Conservation (phyloP, 176 grass and related monocot species). For the Rhynchospora breviuscula region DNA sequence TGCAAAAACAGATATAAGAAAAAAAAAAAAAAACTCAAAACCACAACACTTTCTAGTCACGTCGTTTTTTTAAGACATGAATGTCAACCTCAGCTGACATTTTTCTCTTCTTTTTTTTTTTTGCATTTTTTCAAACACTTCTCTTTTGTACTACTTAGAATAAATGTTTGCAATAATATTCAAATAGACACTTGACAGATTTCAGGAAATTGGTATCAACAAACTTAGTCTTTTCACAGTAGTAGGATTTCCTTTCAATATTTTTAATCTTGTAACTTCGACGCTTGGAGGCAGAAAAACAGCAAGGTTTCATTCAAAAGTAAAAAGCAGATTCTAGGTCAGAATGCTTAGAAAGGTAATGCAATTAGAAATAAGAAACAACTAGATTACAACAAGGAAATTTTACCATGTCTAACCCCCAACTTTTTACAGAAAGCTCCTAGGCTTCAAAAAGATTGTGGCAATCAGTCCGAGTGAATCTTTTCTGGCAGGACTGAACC, state of each 20-base stretch:
- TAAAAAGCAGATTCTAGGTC: background rate
- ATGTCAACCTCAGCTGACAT: background rate
- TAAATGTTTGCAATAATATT: background rate
- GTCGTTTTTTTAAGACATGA: background rate
- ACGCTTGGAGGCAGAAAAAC: background rate
- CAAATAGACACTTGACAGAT: background rate
- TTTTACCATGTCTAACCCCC: slow-evolving; percentile 26
- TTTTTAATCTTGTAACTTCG: background rate
- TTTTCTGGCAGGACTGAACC: slow-evolving; percentile 59
- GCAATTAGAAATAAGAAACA: slow-evolving; percentile 17
- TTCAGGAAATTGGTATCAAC: background rate
- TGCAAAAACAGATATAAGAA: background rate
- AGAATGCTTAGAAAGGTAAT: slow-evolving; percentile 2
- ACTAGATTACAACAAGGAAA: slow-evolving; percentile 28
- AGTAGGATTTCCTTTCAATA: background rate
- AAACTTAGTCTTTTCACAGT: background rate
- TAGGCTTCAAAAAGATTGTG: slow-evolving; percentile 24
- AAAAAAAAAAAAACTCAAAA: background rate
- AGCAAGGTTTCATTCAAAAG: background rate
- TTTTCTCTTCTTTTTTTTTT: background rate
- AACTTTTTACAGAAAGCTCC: slow-evolving; percentile 17
- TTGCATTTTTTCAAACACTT: background rate
- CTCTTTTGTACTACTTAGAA: background rate
- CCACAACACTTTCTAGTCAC: background rate
- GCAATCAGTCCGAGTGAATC: slow-evolving; percentile 52